Evolutionary conservation across 352 stramenopile species (phyloP).

Genomic region (Pythium periplocum): DNA sequence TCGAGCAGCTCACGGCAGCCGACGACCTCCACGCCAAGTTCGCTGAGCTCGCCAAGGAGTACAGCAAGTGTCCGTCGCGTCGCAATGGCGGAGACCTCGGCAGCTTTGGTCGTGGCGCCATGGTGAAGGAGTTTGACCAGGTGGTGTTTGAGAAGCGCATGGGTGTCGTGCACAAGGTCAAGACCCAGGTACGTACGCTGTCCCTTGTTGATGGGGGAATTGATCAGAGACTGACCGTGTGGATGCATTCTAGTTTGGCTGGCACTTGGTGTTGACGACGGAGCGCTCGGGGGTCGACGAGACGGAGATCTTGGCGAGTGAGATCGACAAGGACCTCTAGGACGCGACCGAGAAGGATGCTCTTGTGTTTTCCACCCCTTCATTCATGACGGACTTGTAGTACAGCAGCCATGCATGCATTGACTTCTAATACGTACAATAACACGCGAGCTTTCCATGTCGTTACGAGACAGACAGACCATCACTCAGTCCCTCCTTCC

Average conservation of each 20-base stretch:
- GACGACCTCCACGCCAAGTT: conserved; percentile 48
- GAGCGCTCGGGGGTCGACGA: conserved; percentile 49
- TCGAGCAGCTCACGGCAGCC: conserved; percentile 33
- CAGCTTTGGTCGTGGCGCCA: conserved; percentile 61
- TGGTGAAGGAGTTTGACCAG: conserved; percentile 71
- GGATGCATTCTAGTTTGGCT: conserved; percentile 36
- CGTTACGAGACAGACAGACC: too few species aligned
- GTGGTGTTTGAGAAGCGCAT: conserved; percentile 71
- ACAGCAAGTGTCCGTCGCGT: conserved; percentile 69
- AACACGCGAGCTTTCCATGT: too few species aligned
- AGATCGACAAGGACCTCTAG: conserved; percentile 20
- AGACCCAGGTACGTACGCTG: conserved; percentile 45
- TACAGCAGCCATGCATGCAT: too few species aligned
- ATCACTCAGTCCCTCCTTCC: too few species aligned
- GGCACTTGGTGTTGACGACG: conserved; percentile 73
- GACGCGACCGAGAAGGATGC: neutral
- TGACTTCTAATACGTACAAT: too few species aligned
- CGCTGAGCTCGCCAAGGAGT: conserved; percentile 43
- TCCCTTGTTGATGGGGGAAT: neutral
- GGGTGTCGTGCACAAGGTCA: conserved; percentile 68
- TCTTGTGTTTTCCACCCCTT: too few species aligned
- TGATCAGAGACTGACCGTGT: too few species aligned
- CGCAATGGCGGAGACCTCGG: conserved; percentile 59
- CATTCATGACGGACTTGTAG: too few species aligned
- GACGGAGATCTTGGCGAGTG: conserved; percentile 9